These are phyloP conservation scores for Macrophomina phaseolina DNA, from an alignment of 2,329 filamentous ascomycete species.

Conservation along the genomic window DNA sequence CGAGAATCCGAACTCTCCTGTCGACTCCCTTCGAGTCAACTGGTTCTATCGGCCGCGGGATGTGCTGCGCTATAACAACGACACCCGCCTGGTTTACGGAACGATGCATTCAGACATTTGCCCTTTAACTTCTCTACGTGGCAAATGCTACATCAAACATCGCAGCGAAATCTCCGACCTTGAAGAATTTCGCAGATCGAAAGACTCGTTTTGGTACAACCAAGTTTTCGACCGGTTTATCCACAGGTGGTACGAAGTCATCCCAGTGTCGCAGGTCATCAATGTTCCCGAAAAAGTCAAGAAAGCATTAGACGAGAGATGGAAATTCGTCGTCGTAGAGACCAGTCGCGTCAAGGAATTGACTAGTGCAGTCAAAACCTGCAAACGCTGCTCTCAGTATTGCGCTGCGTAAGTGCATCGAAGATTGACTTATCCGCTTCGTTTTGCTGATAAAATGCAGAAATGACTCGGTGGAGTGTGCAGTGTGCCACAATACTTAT, in stretches of 20 bases:
- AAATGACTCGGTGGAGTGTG: constrained; percentile 95
- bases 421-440: no score
- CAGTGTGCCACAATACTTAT: constrained; percentile 92
- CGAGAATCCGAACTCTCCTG: constrained; percentile 70
- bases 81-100: constrained; percentile 89
- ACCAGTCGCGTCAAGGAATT: constrained; percentile 92
- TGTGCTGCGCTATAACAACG: constrained; percentile 88
- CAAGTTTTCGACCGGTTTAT: constrained; percentile 99
- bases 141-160: constrained; percentile 91
- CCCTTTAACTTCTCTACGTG: constrained; percentile 87
- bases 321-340: constrained; percentile 96
- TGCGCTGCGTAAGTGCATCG: constrained; percentile 78
- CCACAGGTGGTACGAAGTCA: constrained; percentile 95
- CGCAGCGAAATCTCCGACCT: constrained; percentile 82
- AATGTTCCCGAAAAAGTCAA: constrained; percentile 96
- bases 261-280: constrained; percentile 89
- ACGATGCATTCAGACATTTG: constrained; percentile 99
- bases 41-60: constrained; percentile 98
- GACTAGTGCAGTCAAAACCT: constrained; percentile 93
- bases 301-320: constrained; percentile 91
- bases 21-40: constrained; percentile 91
- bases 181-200: constrained; percentile 81
- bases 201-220: constrained; percentile 94
- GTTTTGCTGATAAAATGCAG: constrained; percentile 52
- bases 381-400: constrained; percentile 89